phyloP scores from a whole-genome alignment of 768 basidiomycete genomes.

The Brasilioporus rufonigricans region DNA sequence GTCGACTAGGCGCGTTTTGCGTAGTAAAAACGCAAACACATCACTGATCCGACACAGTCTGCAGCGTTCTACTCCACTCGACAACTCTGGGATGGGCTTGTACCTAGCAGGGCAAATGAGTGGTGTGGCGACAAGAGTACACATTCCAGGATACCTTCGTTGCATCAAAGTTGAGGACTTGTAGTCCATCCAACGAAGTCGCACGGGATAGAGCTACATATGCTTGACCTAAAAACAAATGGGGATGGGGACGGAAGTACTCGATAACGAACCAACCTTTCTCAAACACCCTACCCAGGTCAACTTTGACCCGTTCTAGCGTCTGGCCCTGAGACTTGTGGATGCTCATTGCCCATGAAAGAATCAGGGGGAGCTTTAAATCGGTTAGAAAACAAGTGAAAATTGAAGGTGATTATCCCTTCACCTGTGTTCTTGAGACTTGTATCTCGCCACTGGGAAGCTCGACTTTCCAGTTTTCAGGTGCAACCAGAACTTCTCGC shows the following conservation, averaged over 20 bases:
- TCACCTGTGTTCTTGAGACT: constrained; percentile 74
- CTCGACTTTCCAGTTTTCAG: constrained; percentile 85
- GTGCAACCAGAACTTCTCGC: constrained; percentile 56
- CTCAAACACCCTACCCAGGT: constrained; percentile 90
- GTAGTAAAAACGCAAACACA: neutral
- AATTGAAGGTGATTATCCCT: constrained; percentile 15
- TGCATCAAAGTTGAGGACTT: constrained; percentile 77
- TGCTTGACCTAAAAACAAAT: constrained; percentile 63
- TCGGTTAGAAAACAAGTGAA: neutral
- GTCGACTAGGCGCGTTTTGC: neutral
- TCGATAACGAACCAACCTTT: constrained; percentile 53
- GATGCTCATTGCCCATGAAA: constrained; percentile 98
- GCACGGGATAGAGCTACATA: constrained; percentile 90
- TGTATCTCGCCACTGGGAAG: constrained; percentile 84
- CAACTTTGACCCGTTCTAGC: constrained; percentile 90
- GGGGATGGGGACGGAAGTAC: neutral
- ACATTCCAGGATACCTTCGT: constrained; percentile 50
- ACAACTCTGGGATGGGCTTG: constrained; percentile 70
- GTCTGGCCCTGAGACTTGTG: constrained; percentile 99
- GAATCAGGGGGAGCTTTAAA: constrained; percentile 74
- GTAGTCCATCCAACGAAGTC: constrained; percentile 79
- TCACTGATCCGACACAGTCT: constrained; percentile 39
- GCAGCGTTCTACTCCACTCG: constrained; percentile 68
- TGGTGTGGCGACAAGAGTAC: neutral
- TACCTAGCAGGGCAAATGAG: constrained; percentile 43